Base-by-base conservation (phyloP, 495 filamentous ascomycete species). In the Hypoxylon rickii region DNA sequence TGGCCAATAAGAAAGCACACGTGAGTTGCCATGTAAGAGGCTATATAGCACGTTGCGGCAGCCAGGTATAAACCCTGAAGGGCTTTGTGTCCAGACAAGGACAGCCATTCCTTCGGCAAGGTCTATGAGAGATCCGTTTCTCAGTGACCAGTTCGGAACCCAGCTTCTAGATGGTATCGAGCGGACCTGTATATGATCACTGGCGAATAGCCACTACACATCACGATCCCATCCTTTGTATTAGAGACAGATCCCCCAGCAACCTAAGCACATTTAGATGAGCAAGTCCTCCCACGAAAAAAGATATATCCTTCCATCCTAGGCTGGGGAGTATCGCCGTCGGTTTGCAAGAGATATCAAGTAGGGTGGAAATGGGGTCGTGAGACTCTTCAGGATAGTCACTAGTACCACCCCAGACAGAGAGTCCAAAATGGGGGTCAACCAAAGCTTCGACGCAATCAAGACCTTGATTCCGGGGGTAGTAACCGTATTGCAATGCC, bases 401-500 rank as follows among this genome's bases (percentile, higher is more conserved):
- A 51, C 75, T 37, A 61, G 76, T 44, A 55, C 67, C 31, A 59
- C 71, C 15, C 46, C 72, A 1, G 68, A 67, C n/a, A 56, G 51
- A 34, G 57, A 64, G 44, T 64, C 69, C 4, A 50, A 46, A 16
- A 54, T 63, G 4, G 53, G 50, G 22, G 47, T 61, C 33, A 44
- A 57, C 29, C 62, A 50, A n/a, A 53, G 52, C 17, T 62, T 58
- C 32, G 43, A 55, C 31, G 16, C 66, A 40, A 50, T 63, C 6
- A 44, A 60, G 24, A 44, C 56, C 26, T 43, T 70, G 21, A 54
- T 47, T 0, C 66, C 69, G 7, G 55, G 64, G 29, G 20, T 73
- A 11, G 53, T 44, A 31, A 49, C 61, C 33, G 59, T 69, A n/a
- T 40, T 65, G 3, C 69, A 65, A 38, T 71, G 63, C 54, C 74